Conservation (phyloP, 805 yeast species). For the Schizosaccharomyces cryophilus region DNA sequence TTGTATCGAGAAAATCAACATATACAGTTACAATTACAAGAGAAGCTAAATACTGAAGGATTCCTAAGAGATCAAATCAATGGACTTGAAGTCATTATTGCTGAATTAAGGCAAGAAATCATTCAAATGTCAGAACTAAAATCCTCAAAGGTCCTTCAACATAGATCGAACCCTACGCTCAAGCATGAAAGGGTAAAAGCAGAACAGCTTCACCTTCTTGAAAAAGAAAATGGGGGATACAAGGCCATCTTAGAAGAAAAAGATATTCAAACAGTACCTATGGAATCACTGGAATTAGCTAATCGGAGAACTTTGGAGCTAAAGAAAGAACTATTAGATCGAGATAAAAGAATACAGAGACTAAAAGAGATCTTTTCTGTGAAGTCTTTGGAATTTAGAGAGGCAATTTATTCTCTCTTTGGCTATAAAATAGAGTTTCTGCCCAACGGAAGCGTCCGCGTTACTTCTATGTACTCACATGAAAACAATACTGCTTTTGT, state of each 20-base stretch:
- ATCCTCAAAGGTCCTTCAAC: slow-evolving; percentile 29
- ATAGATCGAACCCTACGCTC: slow-evolving; percentile 39
- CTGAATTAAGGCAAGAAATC: neutral
- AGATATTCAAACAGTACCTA: slow-evolving; percentile 22
- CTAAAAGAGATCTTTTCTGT: slow-evolving; percentile 28
- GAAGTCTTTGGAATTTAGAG: slow-evolving; percentile 48
- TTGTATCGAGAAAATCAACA: slow-evolving; percentile 2
- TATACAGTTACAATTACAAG: slow-evolving; percentile 9
- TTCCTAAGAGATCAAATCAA: slow-evolving; percentile 9
- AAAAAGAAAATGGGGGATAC: slow-evolving; percentile 35
- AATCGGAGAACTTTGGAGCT: slow-evolving; percentile 27
- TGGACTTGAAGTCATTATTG: neutral
- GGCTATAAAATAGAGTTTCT: slow-evolving; percentile 54
- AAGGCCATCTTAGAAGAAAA: slow-evolving; percentile 12
- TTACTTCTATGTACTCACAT: slow-evolving; percentile 23
- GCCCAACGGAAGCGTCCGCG: slow-evolving; percentile 29
- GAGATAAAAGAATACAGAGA: slow-evolving; percentile 28
- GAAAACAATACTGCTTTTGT: slow-evolving; percentile 23
- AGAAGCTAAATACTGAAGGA: slow-evolving; percentile 9
- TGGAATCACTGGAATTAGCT: slow-evolving; percentile 36
- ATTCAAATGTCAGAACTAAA: slow-evolving; percentile 10
- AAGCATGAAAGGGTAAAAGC: slow-evolving; percentile 37
- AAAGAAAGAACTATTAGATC: slow-evolving; percentile 23
- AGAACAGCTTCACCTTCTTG: slow-evolving; percentile 25
- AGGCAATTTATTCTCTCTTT: slow-evolving; percentile 37